Percentiles rank a stretch among this genome's conserved stretches.
phyloP scores from a whole-genome alignment of 768 basidiomycete genomes.

The Tephrocybe sp. region DNA sequence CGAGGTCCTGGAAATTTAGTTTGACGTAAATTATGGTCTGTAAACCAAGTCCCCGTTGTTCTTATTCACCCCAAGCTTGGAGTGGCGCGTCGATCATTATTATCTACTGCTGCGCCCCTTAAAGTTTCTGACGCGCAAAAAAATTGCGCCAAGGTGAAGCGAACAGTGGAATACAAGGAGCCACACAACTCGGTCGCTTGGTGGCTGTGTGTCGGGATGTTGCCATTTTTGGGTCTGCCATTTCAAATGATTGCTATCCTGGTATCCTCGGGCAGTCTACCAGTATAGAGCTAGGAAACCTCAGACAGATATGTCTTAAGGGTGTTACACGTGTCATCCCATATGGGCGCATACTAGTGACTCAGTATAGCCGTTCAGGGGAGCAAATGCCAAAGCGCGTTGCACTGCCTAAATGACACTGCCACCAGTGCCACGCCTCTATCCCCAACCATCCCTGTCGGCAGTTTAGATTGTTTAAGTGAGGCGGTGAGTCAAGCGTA shows the following conservation, averaged over 20 bases:
- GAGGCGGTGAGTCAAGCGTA: slow-evolving; percentile 14
- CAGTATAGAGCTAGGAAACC: not conserved
- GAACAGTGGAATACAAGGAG: not conserved
- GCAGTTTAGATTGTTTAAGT: not conserved
- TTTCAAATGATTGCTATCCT: not conserved
- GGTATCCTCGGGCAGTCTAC: not conserved
- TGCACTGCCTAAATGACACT: too few species aligned
- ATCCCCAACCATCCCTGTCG: not conserved
- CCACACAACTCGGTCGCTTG: too few species aligned
- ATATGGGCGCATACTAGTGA: slow-evolving; percentile 7
- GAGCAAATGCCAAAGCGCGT: not conserved
- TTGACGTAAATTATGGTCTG: not conserved
- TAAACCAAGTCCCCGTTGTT: not conserved
- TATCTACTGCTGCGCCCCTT: not conserved
- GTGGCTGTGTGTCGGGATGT: slow-evolving; percentile 10
- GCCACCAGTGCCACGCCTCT: not conserved
- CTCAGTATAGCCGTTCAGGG: slow-evolving; percentile 15
- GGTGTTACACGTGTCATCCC: slow-evolving; percentile 8
- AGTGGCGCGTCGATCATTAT: not conserved
- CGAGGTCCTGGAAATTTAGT: slow-evolving; percentile 26
- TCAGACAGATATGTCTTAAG: slow-evolving; percentile 9
- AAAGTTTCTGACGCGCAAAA: not conserved
- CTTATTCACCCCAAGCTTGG: not conserved
- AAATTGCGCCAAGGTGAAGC: not conserved
- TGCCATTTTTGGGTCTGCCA: slow-evolving; percentile 4